Evolutionary conservation across 192 early-diverging fungal species (phyloP).

Genomic region (Podila clonocystis): DNA sequence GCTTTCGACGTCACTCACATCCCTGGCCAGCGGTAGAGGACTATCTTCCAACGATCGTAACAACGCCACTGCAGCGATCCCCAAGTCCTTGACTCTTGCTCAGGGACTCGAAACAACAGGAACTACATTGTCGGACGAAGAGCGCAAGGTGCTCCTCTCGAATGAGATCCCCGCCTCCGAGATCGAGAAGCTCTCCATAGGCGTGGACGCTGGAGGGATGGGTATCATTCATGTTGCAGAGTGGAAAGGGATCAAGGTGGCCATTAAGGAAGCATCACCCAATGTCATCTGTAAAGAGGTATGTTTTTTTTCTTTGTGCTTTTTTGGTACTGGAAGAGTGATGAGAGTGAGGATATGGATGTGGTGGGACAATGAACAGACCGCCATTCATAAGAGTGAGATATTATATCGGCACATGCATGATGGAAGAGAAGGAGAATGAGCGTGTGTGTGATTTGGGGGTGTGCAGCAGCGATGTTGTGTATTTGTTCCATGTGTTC

Average conservation of each 20-base stretch:
- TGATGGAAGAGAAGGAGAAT: too few species aligned
- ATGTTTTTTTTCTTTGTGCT: background rate
- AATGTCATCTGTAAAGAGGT: slow-evolving; percentile 46
- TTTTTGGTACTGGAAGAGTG: too few species aligned
- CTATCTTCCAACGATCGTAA: background rate
- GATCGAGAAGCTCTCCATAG: slow-evolving; percentile 41
- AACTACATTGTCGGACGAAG: slow-evolving; percentile 20
- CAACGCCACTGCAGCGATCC: background rate
- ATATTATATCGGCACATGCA: too few species aligned
- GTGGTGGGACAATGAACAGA: too few species aligned
- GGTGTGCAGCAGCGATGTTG: too few species aligned
- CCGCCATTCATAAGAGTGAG: too few species aligned
- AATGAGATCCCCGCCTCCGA: slow-evolving; percentile 46
- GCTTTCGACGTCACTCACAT: slow-evolving; percentile 12
- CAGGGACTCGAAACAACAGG: slow-evolving; percentile 20
- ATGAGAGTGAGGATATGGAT: too few species aligned
- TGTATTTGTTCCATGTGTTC: too few species aligned
- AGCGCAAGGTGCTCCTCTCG: slow-evolving; percentile 40
- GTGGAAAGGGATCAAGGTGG: slow-evolving; percentile 46
- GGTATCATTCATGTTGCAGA: slow-evolving; percentile 47
- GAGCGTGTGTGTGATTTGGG: too few species aligned
- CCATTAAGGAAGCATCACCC: slow-evolving; percentile 42
- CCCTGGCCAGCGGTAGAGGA: background rate
- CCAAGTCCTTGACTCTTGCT: slow-evolving; percentile 16
- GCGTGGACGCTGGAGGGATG: slow-evolving; percentile 50